Conservation (phyloP, 306 rosid species). For the Fragaria vesca region DNA sequence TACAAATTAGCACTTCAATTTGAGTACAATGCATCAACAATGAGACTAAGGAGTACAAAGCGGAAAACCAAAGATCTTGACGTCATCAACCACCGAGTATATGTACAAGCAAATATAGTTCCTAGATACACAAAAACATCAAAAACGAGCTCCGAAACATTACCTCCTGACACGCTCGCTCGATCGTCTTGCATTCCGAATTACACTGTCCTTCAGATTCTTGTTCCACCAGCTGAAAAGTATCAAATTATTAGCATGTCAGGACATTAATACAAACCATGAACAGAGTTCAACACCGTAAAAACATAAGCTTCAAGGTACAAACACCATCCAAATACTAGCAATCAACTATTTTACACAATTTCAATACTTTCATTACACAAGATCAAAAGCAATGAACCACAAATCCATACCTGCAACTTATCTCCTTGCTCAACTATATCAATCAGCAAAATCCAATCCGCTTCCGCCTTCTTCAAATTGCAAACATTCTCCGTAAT, state of each 20-base stretch:
- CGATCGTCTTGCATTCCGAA: slow-evolving; percentile 94
- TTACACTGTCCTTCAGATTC: slow-evolving; percentile 95
- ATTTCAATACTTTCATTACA: not conserved
- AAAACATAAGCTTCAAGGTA: not conserved
- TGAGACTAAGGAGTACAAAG: not conserved
- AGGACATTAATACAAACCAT: not conserved
- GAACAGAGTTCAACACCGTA: not conserved
- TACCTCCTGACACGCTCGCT: slow-evolving; percentile 92
- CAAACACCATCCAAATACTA: not conserved
- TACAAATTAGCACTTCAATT: slow-evolving; percentile 12
- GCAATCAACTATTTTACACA: not conserved
- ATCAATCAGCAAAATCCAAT: slow-evolving; percentile 90
- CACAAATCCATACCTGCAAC: slow-evolving; percentile 54
- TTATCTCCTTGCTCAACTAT: slow-evolving; percentile 73
- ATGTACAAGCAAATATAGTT: not conserved
- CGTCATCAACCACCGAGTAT: not conserved
- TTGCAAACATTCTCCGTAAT: slow-evolving; percentile 90
- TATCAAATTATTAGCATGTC: slow-evolving; percentile 13
- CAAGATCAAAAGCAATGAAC: slow-evolving; percentile 10
- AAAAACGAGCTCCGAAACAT: slow-evolving; percentile 12
- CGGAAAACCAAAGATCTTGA: slow-evolving; percentile 1
- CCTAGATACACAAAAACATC: not conserved
- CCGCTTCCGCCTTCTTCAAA: slow-evolving; percentile 87
- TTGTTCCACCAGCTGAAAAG: slow-evolving; percentile 77
- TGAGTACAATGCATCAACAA: not conserved